These are phyloP conservation scores for Rosa hybrid DNA, from an alignment of 331 rosid species.

Conservation along the genomic window DNA sequence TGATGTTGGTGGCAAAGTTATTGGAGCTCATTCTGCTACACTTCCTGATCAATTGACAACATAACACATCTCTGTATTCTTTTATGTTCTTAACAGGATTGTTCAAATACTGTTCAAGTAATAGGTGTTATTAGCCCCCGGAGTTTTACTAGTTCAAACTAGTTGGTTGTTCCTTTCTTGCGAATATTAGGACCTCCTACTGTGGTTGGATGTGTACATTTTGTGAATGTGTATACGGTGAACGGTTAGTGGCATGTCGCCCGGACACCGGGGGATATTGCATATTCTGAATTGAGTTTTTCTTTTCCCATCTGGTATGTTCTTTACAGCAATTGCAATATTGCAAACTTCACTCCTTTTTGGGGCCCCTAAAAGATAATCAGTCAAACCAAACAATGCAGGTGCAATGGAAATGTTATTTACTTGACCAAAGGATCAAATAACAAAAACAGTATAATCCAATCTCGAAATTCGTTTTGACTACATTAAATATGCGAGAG, in stretches of 20 bases:
- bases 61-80: conserved; percentile 27
- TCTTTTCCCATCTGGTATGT: background rate
- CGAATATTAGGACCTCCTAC: background rate
- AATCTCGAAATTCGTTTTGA: too few species aligned
- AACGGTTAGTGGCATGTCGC: background rate
- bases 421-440: too few species aligned
- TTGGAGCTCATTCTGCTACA: conserved; percentile 48
- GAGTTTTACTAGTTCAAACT: conserved; percentile 19
- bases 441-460: too few species aligned
- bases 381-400: too few species aligned
- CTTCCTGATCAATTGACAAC: conserved; percentile 84
- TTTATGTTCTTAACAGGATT: background rate
- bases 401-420: too few species aligned
- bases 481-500: too few species aligned
- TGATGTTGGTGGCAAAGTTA: conserved; percentile 77
- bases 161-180: conserved; percentile 14
- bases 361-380: background rate
- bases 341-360: background rate
- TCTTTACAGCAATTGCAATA: background rate
- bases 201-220: conserved; percentile 2
- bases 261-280: background rate
- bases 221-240: background rate
- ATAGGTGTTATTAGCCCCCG: conserved; percentile 12
- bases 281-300: background rate
- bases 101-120: background rate